Percentiles rank a stretch among this genome's conserved stretches.
Evolutionary conservation across 148 eudicot genomes (phyloP).

Genomic region (Rhododendron mucronatum): DNA sequence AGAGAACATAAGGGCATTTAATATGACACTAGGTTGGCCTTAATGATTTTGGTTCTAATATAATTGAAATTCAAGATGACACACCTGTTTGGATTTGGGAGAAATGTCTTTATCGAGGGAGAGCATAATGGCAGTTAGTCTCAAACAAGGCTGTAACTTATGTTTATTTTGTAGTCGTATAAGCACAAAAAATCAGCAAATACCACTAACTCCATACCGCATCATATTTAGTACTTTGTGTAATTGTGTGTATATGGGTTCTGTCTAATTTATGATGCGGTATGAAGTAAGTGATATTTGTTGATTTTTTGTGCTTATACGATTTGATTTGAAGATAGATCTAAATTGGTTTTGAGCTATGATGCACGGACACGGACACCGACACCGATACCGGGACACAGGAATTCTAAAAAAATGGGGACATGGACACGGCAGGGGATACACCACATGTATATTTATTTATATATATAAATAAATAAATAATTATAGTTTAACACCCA

Average conservation of each 20-base stretch:
- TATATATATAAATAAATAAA: too few species aligned
- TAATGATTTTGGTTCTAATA: neutral
- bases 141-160: neutral
- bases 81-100: neutral
- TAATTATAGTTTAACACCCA: too few species aligned
- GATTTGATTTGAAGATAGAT: neutral
- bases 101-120: neutral
- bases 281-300: neutral
- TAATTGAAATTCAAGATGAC: neutral
- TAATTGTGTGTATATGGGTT: neutral
- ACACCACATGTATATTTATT: too few species aligned
- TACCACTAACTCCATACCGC: too few species aligned
- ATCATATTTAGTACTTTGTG: neutral
- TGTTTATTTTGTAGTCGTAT: neutral
- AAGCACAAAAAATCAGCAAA: too few species aligned
- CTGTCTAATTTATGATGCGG: neutral
- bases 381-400: too few species aligned
- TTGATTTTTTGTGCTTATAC: neutral
- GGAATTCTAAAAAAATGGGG: too few species aligned
- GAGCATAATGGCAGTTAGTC: neutral
- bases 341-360: neutral
- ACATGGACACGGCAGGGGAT: too few species aligned
- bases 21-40: neutral
- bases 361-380: too few species aligned
- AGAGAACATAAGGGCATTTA: neutral